Evolutionary conservation across 768 basidiomycete genomes (phyloP), one percentile per base, ranked within the genome.

Genomic region (Dacryopinax primogenitus): DNA sequence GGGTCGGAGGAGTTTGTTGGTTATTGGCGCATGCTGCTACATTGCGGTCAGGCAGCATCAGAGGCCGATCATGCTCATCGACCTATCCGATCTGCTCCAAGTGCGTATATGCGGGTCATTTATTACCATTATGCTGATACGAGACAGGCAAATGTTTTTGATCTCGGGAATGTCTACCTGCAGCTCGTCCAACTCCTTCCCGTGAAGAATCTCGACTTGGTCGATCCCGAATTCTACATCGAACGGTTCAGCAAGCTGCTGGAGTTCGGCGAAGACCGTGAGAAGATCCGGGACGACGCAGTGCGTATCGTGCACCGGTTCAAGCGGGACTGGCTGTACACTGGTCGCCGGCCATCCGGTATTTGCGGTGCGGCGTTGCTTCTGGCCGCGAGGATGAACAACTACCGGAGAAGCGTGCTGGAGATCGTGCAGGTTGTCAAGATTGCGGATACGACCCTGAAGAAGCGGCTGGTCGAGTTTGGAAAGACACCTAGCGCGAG

Each of bases 371-470:
- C 96, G 0, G 92, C 91, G 30, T 82, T 98, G 32, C 81, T 98
- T 39, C 83, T 99, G 16, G 96, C 96, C 0, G 96, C 93, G 33
- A 85, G 96, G 28, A 98, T 99, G 96, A 97, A 95, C 77, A 96
- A 96, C 74, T 98, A 95, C 72, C 80, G 94, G 44, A 80, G 96
- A 51, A 90, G 87, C 28, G 81, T 97, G 12, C 90, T 94, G 72
- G 96, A 99, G 75, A 89, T 99, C 58, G 93, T 97, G 21, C 96
- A 99, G 73, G 93, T 99, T 16, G 96, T 98, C 69, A 99, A 98
- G 77, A 96, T 97, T 69, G 92, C 93, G n/a, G 93, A 97, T 71
- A 86, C 86, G 12, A 99, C 96, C 2, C 76, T 99, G 44, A 86
- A 86, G 77, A 97, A 95, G 75, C 84, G 96, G 18, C 78, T 99